Percentiles rank a stretch among this genome's conserved stretches.
phyloP scores from a whole-genome alignment of 176 grass and related monocot genomes.

The Poa pratensis region DNA sequence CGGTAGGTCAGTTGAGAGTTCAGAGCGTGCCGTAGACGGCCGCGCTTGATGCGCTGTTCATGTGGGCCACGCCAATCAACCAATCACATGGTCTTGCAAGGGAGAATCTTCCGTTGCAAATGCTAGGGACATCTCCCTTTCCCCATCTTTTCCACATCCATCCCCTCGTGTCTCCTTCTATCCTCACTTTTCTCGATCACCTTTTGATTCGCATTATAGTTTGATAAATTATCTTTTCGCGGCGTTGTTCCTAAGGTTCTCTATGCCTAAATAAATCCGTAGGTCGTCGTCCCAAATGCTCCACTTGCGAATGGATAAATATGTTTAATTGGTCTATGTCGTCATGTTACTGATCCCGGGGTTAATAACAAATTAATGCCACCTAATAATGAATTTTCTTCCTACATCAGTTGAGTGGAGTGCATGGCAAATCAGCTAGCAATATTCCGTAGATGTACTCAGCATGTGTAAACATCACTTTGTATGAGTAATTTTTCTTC shows the following conservation, averaged over 20 bases:
- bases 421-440: neutral
- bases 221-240: neutral
- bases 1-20: neutral
- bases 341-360: neutral
- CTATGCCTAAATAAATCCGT: neutral
- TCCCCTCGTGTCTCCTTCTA: neutral
- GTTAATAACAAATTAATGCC: neutral
- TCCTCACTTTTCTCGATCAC: neutral
- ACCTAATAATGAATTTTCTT: neutral
- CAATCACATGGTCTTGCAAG: constrained; percentile 19
- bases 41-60: neutral
- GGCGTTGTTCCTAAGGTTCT: neutral
- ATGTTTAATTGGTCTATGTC: neutral
- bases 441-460: neutral
- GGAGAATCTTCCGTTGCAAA: constrained; percentile 26
- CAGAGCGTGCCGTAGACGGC: constrained; percentile 1
- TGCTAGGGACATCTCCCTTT: neutral
- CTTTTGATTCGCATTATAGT: neutral
- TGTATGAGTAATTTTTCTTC: too few relatives aligned
- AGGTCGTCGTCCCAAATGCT: neutral
- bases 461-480: neutral
- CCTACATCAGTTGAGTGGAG: neutral
- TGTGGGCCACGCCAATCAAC: neutral
- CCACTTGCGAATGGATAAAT: constrained; percentile 25
- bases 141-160: neutral